Conservation (phyloP, 2,329 filamentous ascomycete genomes). For the Epichloe uncinata region DNA sequence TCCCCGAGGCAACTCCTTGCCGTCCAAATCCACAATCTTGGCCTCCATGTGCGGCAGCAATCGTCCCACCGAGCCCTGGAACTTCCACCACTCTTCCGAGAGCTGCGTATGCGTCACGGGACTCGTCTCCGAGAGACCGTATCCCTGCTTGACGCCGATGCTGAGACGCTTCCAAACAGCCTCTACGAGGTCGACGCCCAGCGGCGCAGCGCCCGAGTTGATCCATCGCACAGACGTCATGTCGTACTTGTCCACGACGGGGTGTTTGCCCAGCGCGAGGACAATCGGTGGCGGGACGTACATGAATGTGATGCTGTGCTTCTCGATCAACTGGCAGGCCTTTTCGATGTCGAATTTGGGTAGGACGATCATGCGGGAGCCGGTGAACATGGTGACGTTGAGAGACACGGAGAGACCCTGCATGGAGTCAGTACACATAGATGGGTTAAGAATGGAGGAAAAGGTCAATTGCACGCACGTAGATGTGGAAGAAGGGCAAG, state of each 20-base stretch:
- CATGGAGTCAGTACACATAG: neutral
- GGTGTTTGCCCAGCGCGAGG: conserved; percentile 67
- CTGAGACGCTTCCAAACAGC: conserved; percentile 60
- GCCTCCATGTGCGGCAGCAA: conserved; percentile 68
- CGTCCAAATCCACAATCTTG: conserved; percentile 60
- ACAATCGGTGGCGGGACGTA: conserved; percentile 81
- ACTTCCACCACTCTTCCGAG: conserved; percentile 62
- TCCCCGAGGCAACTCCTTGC: conserved; percentile 40
- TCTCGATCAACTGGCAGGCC: conserved; percentile 65
- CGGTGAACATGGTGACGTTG: conserved; percentile 30
- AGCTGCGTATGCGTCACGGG: conserved; percentile 64
- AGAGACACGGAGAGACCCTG: conserved; percentile 21
- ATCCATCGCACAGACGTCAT: conserved; percentile 67
- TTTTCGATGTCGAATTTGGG: conserved; percentile 66
- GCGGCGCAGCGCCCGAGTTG: conserved; percentile 76
- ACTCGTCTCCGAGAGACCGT: conserved; percentile 77
- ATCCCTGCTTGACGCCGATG: conserved; percentile 81
- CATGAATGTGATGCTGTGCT: conserved; percentile 59
- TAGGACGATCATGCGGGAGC: conserved; percentile 60
- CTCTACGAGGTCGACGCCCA: conserved; percentile 69
- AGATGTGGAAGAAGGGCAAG: conserved; percentile 85
- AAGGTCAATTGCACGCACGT: conserved; percentile 36
- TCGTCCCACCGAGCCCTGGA: conserved; percentile 65
- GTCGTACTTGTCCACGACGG: conserved; percentile 67
- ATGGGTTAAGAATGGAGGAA: neutral